Evolutionary conservation across 192 early-diverging fungal genomes (phyloP), one percentile per base, ranked within the genome.

Genomic region (Piromyces sp.): DNA sequence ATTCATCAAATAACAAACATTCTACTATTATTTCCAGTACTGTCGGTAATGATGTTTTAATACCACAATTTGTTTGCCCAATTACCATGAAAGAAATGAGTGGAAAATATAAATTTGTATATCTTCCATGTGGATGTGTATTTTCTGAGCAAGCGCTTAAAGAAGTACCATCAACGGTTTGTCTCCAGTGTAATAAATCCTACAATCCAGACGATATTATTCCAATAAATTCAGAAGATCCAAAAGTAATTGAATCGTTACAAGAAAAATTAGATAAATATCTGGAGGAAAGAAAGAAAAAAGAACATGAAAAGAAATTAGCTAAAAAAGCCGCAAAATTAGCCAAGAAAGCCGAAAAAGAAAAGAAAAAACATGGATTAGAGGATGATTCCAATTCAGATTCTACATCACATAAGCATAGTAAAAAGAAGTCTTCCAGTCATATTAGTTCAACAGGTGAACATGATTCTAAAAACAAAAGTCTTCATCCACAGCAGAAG

Each of bases 61-160:
- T 58, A 29, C 83, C 88, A 28, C 87, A 87, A 58, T 96, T 90
- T 81, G 86, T 92, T 33, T 96, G 95, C 83, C 95, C 95, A 12
- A 87, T 96, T 29, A 92, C 95, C 0, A 86, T 91, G 84, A 92
- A 92, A 81, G 94, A 95, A 85, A 95, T 95, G 94, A 95, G 93
- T 84, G 94, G 94, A 14, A 94, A 94, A 83, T 86, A 87, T 80
- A 87, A 91, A 30, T 92, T 88, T 85, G 88, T 92, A 28, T 90
- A 90, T 85, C 84, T 86, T 29, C 87, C 87, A 12, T 95, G 94
- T 87, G 95, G 95, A 6, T 94, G 93, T 84, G 94, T 92, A 13
- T 85, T 96, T 85, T 91, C 95, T 17, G 92, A 93, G 79, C 89
- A 92, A 80, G 94, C 94, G 11, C 83, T 96, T 30, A 92, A 93